Percentiles rank a stretch among this genome's conserved stretches.
These are phyloP conservation scores for Schizophyllum commune DNA, from an alignment of 1,284 basidiomycete species.

Conservation along the genomic window DNA sequence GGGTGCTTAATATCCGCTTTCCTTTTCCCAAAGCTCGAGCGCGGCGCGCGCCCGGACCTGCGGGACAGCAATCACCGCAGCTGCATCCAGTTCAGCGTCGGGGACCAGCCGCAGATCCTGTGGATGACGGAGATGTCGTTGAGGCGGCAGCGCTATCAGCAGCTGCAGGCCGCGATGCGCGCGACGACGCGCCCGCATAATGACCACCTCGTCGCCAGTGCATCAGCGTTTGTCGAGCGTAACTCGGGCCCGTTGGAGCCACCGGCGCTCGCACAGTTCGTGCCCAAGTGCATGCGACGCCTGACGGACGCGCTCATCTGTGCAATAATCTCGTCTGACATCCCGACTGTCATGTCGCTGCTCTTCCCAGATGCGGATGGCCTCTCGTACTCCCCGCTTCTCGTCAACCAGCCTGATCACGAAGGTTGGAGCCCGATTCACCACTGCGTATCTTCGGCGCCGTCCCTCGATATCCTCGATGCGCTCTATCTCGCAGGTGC, in stretches of 20 bases:
- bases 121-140: slow-evolving; percentile 63
- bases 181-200: slow-evolving; percentile 12
- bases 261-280: slow-evolving; percentile 30
- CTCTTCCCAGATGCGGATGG: slow-evolving; percentile 41
- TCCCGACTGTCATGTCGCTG: slow-evolving; percentile 42
- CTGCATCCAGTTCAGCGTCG: slow-evolving; percentile 55
- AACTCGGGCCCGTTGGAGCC: slow-evolving; percentile 24
- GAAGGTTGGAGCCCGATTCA: slow-evolving; percentile 67
- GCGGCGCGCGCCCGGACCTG: slow-evolving; percentile 64
- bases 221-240: slow-evolving; percentile 2
- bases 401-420: slow-evolving; percentile 56
- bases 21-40: slow-evolving; percentile 37
- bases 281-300: slow-evolving; percentile 27
- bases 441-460: slow-evolving; percentile 51
- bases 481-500: slow-evolving; percentile 66
- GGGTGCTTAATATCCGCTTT: slow-evolving; percentile 4
- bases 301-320: slow-evolving; percentile 44
- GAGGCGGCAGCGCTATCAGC: slow-evolving; percentile 48
- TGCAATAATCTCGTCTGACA: slow-evolving; percentile 39
- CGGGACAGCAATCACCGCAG: slow-evolving; percentile 62
- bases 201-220: slow-evolving; percentile 9
- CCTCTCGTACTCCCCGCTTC: slow-evolving; percentile 34
- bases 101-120: slow-evolving; percentile 47
- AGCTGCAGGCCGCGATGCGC: slow-evolving; percentile 14
- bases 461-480: slow-evolving; percentile 56